Evolutionary conservation across 2,329 filamentous ascomycete species (phyloP).

Genomic region (Fusarium redolens): DNA sequence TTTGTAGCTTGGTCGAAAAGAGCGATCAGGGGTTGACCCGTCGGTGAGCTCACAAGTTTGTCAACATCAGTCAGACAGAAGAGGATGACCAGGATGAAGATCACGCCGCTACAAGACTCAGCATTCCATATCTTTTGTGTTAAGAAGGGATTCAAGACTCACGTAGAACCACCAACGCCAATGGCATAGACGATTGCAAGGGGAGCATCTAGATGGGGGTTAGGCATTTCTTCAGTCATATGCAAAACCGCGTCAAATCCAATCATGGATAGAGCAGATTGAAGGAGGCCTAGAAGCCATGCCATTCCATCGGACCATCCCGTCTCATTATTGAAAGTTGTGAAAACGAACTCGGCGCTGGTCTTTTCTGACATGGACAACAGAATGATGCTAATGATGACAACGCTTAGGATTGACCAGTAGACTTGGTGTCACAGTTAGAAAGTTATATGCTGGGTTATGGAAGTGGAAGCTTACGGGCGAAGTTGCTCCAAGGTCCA

Average conservation of each 20-base stretch:
- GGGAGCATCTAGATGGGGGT: neutral
- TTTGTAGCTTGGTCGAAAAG: neutral
- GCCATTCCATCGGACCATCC: neutral
- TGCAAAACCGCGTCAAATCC: neutral
- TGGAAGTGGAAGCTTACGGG: neutral
- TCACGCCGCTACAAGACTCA: neutral
- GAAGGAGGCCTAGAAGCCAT: neutral
- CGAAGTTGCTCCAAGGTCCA: neutral
- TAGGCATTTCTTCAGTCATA: constrained; percentile 1
- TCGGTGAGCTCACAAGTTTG: neutral
- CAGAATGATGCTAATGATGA: neutral
- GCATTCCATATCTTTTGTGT: accelerated
- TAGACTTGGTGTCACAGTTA: neutral
- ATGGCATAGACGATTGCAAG: neutral
- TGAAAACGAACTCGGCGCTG: neutral
- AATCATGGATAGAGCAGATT: neutral
- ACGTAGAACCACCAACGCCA: neutral
- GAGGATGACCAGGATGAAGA: neutral
- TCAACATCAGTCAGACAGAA: neutral
- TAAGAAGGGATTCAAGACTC: neutral
- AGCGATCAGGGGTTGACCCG: neutral
- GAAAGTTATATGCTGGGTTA: accelerated
- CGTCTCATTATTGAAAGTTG: neutral
- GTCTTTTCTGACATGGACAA: neutral
- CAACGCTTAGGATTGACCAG: neutral